Evolutionary conservation across 2,329 filamentous ascomycete genomes (phyloP), one percentile per base, ranked within the genome.

Genomic region (Emmonsiellopsis sp.): DNA sequence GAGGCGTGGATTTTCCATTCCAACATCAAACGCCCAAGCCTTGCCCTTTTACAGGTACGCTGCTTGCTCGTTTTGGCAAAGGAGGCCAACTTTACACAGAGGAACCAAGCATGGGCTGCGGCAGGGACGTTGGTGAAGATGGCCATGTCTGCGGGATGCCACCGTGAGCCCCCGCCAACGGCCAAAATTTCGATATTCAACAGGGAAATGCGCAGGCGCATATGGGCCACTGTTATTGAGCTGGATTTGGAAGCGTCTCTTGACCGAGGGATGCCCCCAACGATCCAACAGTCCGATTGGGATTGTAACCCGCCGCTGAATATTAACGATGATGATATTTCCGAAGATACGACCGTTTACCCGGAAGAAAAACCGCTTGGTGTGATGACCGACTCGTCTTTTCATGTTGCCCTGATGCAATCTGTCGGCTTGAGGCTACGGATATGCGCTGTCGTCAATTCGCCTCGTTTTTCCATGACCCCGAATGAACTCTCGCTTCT

Each of bases 1-100:
- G 92, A 96, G 67, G 83, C 84, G 2, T 86, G 96, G 56, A 76
- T 97, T 41, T 88, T 94, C 63, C 86, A 92, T 64, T 87, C 90
- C 0, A 82, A 73, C 45, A 73, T 77, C 43, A 82, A 81, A 61
- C 75, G 79, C 13, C 71, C 78, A 3, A 76, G 75, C 2, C 67
- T 79, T 1, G 65, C 63, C 2, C 70, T 75, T 54, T 73, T 80
- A 41, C 78, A 80, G 35, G 65, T 80, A 2, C 72, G 76, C 11
- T 76, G 78, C 51, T 64, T 82, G 20, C 62, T 78, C 9, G 63
- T 78, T 5, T 67, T 80, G 6, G 76, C 79, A 0, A 76, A 75
- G 53, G 73, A 76, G 40, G 69, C 68, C 3, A 77, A 76, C 53
- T 74, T 72, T n/a, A 70, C 79, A 54, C 78, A 77, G 55, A 67